phyloP scores from a whole-genome alignment of 192 early-diverging fungal species.

The Rhizoclosmatium sp. region DNA sequence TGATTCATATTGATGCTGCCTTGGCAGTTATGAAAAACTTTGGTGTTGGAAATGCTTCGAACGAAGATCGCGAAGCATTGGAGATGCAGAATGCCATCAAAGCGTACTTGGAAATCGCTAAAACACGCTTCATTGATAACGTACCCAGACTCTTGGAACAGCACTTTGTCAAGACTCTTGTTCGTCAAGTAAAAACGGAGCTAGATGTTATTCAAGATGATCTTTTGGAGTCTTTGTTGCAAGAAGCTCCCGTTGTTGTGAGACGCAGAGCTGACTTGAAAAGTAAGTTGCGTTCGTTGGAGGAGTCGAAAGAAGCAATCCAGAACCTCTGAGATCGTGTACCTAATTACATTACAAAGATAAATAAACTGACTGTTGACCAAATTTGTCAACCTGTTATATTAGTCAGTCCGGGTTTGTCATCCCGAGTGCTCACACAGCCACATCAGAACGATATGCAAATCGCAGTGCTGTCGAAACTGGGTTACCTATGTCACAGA shows the following conservation, averaged over 20 bases:
- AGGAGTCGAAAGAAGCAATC: background rate
- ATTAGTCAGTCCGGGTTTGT: no score
- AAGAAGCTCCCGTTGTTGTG: background rate
- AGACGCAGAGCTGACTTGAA: background rate
- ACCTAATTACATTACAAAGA: no score
- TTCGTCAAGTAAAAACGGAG: background rate
- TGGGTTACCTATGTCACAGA: no score
- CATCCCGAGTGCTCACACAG: no score
- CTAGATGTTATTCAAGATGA: background rate
- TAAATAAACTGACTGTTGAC: no score
- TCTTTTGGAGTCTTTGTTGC: background rate
- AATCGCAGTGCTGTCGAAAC: no score
- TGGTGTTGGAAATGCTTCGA: background rate
- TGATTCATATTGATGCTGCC: constrained; percentile 1
- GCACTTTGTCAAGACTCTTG: background rate
- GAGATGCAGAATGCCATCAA: constrained; percentile 17
- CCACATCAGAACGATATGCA: no score
- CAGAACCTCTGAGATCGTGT: background rate
- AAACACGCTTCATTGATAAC: constrained; percentile 22
- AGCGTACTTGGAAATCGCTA: constrained; percentile 27
- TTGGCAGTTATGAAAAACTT: background rate
- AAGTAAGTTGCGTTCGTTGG: background rate
- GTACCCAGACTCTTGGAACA: constrained; percentile 25
- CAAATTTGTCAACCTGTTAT: no score
- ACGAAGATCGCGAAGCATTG: constrained; percentile 19